Conservation (phyloP, 139 green algal species). For the Picochlorum sp. region DNA sequence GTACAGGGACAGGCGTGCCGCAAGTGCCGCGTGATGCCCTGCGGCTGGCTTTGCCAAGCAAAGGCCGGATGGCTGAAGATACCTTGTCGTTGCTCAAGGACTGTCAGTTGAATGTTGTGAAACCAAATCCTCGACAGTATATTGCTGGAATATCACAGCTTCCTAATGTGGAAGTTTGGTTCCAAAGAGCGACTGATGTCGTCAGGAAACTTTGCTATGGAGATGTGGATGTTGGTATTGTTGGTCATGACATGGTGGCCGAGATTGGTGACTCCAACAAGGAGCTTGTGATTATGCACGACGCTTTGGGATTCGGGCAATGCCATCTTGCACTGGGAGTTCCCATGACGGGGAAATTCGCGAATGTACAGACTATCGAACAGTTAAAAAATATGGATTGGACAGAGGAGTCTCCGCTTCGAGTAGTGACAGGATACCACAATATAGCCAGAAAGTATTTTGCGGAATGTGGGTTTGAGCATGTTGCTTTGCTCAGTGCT, state of each 20-base stretch:
- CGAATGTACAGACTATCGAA: conserved; percentile 57
- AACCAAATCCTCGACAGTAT: conserved; percentile 97
- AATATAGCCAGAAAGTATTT: conserved; percentile 73
- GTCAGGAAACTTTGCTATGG: conserved; percentile 86
- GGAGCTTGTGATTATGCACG: conserved; percentile 84
- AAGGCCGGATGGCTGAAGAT: conserved; percentile 98
- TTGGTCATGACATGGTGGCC: conserved; percentile 91
- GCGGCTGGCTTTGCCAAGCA: conserved; percentile 84
- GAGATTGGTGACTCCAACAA: conserved; percentile 61
- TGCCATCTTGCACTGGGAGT: conserved; percentile 92
- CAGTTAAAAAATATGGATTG: conserved; percentile 72
- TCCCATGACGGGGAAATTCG: conserved; percentile 60
- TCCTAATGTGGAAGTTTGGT: conserved; percentile 93
- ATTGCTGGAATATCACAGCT: conserved; percentile 84
- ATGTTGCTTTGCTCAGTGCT: conserved; percentile 74
- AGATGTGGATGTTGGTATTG: conserved; percentile 95
- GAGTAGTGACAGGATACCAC: conserved; percentile 63
- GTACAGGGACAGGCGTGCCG: conserved; percentile 10
- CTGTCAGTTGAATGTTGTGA: conserved; percentile 85
- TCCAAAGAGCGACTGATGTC: conserved; percentile 90
- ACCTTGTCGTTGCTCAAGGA: conserved; percentile 86
- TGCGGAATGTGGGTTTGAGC: conserved; percentile 65
- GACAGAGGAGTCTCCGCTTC: conserved; percentile 60
- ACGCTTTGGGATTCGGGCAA: conserved; percentile 81
- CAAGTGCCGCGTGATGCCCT: conserved; percentile 17